Evolutionary conservation across 495 filamentous ascomycete species (phyloP), one percentile per base, ranked within the genome.

Genomic region (Echria macrotheca): DNA sequence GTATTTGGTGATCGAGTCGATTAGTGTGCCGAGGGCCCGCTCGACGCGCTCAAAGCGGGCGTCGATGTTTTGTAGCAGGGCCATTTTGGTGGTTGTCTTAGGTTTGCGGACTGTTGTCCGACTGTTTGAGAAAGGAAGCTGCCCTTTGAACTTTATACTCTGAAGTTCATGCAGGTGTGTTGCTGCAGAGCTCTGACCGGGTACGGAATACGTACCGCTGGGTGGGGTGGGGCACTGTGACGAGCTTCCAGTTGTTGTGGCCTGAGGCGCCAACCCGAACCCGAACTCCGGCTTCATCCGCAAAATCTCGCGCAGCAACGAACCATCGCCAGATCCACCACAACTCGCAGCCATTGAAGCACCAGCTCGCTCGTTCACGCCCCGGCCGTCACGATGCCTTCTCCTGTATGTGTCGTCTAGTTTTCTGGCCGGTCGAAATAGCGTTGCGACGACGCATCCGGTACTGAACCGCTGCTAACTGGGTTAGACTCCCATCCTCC

Each of bases 1-100:
- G 75, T 88, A 89, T 48, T 86, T 81, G 7, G 83, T 69, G 33
- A 91, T 85, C 1, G 86, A 87, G 59, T 86, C 83, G 56, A 88
- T 79, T 9, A 91, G 73, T 7, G 66, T 75, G 10, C 73, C 71
- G 21, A 91, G 70, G 4, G 83, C 80, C 47, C 76, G 74, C 58
- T 87, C 85, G 32, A 90, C 69, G 44, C 82, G 79, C 54, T 84
- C 75, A 54, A 89, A 85, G 50, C 78, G 78, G 11, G 53, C 49
- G 47, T 81, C 74, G 22, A 87, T 68, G 43, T 77, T 64, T 29
- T n/a, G n/a, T n/a, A n/a, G n/a, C n/a, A n/a, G n/a, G n/a, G n/a
- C n/a, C n/a, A n/a, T n/a, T n/a, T n/a, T n/a, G 18, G 19, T 4
- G 5, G 29, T 11, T 17, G 22, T 14, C n/a, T 3, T 11, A 12